Conservation (phyloP, 768 basidiomycete species). For the Xerocomus potaroensis region DNA sequence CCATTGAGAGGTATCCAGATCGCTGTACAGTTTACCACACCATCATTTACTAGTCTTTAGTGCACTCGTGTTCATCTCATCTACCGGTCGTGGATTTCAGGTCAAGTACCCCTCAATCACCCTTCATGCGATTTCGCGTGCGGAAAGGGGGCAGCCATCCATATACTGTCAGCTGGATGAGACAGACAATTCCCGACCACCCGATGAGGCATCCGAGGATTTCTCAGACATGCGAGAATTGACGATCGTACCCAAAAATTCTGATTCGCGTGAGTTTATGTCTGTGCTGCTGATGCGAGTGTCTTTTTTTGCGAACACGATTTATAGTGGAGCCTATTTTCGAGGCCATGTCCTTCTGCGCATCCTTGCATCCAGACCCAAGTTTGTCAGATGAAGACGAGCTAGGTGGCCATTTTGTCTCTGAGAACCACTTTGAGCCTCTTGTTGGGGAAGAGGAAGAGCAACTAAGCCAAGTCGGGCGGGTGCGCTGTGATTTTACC, state of each 20-base stretch:
- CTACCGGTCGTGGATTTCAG: conserved; percentile 69
- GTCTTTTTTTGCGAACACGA: not conserved
- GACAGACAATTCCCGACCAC: conserved; percentile 32
- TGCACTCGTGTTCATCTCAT: conserved; percentile 71
- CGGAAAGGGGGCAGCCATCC: conserved; percentile 50
- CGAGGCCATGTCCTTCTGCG: conserved; percentile 80
- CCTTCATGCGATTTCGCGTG: conserved; percentile 86
- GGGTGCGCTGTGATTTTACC: conserved; percentile 89
- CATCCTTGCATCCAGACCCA: conserved; percentile 78
- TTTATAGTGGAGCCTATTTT: conserved; percentile 76
- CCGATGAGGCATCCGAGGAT: conserved; percentile 33
- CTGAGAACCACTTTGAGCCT: conserved; percentile 42
- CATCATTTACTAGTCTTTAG: conserved; percentile 35
- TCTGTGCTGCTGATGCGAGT: not conserved
- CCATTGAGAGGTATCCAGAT: conserved; percentile 73
- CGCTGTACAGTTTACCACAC: not conserved
- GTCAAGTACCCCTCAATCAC: conserved; percentile 88
- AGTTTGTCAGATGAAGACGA: conserved; percentile 39
- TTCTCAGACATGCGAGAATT: conserved; percentile 73
- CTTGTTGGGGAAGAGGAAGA: conserved; percentile 57
- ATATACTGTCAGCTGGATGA: conserved; percentile 96
- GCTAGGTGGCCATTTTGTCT: conserved; percentile 52
- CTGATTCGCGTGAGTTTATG: conserved; percentile 52
- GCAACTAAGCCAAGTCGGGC: conserved; percentile 83
- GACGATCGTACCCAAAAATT: conserved; percentile 60